Evolutionary conservation across 2,329 filamentous ascomycete species (phyloP).

Genomic region (Didymellaceae sp.): DNA sequence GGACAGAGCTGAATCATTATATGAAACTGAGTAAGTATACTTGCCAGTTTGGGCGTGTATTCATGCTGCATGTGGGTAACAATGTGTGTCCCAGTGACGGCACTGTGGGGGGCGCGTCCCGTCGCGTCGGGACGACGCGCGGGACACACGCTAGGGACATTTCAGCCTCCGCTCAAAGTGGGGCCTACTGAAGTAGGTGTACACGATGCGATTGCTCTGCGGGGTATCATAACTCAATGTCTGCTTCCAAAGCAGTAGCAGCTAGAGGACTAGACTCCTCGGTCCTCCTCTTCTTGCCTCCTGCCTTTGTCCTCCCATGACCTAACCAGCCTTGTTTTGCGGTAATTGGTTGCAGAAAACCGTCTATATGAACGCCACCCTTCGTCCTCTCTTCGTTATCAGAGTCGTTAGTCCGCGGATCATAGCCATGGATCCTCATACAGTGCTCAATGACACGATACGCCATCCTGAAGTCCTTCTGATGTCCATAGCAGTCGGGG

Average conservation of each 20-base stretch:
- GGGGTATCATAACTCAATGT: background rate
- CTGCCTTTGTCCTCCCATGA: slow-evolving; percentile 30
- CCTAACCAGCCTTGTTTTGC: slow-evolving; percentile 40
- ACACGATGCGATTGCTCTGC: too few relatives aligned
- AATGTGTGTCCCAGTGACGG: too few relatives aligned
- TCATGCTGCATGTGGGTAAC: background rate
- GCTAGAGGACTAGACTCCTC: background rate
- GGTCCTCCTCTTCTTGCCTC: slow-evolving; percentile 13
- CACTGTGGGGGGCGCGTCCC: background rate
- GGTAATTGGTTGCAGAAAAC: slow-evolving; percentile 66
- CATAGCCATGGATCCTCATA: slow-evolving; percentile 53
- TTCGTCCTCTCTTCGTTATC: slow-evolving; percentile 57
- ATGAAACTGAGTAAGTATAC: background rate
- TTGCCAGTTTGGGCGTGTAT: background rate
- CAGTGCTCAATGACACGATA: slow-evolving; percentile 54
- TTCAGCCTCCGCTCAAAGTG: background rate
- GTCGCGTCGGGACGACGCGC: slow-evolving; percentile 4
- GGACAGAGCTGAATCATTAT: background rate
- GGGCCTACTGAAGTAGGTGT: too few relatives aligned
- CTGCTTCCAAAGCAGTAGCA: background rate
- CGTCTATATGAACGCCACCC: slow-evolving; percentile 72
- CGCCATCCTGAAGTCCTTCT: slow-evolving; percentile 32
- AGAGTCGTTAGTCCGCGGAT: slow-evolving; percentile 49
- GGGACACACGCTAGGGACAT: slow-evolving; percentile 8
- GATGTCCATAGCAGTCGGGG: slow-evolving; percentile 34